Percentiles rank a stretch among this genome's conserved stretches.
phyloP scores from a whole-genome alignment of 495 filamentous ascomycete genomes.

The Neurospora hispaniola region DNA sequence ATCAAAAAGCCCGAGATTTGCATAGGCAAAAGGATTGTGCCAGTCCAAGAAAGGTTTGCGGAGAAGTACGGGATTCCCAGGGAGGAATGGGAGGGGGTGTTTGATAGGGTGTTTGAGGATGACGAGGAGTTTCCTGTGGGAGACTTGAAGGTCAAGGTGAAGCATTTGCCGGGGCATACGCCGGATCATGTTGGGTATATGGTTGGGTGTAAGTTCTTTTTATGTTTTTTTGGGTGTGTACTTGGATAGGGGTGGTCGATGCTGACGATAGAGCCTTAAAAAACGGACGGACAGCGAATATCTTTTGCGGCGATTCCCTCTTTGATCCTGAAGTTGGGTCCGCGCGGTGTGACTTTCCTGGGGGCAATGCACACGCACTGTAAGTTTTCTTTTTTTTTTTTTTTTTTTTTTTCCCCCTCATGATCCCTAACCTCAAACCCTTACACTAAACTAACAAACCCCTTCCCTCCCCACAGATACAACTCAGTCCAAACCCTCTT shows the following conservation, averaged over 20 bases:
- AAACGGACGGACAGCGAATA: slow-evolving; percentile 24
- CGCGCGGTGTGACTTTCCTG: slow-evolving; percentile 51
- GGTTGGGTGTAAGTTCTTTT: slow-evolving; percentile 26
- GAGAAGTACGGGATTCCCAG: slow-evolving; percentile 32
- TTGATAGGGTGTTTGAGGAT: slow-evolving; percentile 44
- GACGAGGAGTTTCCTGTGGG: slow-evolving; percentile 44
- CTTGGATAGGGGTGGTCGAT: not conserved
- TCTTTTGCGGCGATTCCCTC: slow-evolving; percentile 53
- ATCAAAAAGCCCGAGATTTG: slow-evolving; percentile 30
- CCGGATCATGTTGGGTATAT: slow-evolving; percentile 51
- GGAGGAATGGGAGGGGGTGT: slow-evolving; percentile 33
- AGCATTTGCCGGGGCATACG: slow-evolving; percentile 52
- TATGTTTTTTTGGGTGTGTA: not conserved
- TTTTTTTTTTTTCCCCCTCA: not conserved
- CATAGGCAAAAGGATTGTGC: slow-evolving; percentile 44
- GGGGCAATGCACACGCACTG: slow-evolving; percentile 36
- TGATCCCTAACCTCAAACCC: not conserved
- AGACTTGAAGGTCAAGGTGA: slow-evolving; percentile 29
- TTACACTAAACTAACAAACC: not conserved
- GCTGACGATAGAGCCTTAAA: not conserved
- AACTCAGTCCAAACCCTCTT: slow-evolving; percentile 37
- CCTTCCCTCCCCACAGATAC: slow-evolving; percentile 1
- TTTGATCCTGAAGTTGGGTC: slow-evolving; percentile 50
- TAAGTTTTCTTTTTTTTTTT: slow-evolving; percentile 10
- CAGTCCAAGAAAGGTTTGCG: slow-evolving; percentile 42